Percentiles rank a stretch among this genome's conserved stretches.
Conservation (phyloP, 345 rosid species). For the Cardiospermum halicacabum region DNA sequence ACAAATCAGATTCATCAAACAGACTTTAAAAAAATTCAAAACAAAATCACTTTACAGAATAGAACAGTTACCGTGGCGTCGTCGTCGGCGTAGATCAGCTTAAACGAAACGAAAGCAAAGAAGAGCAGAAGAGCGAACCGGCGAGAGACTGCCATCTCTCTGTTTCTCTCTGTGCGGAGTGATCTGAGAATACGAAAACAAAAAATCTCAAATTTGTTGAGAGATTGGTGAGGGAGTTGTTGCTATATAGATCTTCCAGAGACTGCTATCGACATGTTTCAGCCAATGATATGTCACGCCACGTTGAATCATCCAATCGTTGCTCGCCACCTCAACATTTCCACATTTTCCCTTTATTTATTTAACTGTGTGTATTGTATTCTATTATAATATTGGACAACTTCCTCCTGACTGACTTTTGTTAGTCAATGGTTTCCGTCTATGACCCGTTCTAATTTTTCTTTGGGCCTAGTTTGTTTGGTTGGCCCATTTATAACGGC, state of each 20-base stretch:
- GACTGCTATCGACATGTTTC: conserved; percentile 22
- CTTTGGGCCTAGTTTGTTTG: not conserved
- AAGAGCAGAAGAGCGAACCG: conserved; percentile 39
- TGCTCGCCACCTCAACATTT: conserved; percentile 16
- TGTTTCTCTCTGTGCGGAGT: not conserved
- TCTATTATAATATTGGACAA: not conserved
- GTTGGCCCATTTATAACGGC: not conserved
- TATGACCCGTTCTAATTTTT: not conserved
- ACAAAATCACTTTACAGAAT: not conserved
- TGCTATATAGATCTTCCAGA: conserved; percentile 23
- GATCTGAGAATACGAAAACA: not conserved
- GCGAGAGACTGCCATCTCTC: conserved; percentile 35
- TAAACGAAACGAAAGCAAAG: conserved; percentile 40
- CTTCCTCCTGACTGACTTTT: not conserved
- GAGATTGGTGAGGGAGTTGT: not conserved
- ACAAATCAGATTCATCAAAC: not conserved
- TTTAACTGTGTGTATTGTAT: not conserved
- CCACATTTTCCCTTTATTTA: conserved; percentile 4
- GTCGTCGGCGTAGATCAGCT: conserved; percentile 48
- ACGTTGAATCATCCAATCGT: conserved; percentile 24
- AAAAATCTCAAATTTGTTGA: not conserved
- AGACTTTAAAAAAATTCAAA: not conserved
- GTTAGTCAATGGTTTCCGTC: not conserved
- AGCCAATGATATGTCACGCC: conserved; percentile 30
- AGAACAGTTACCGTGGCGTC: conserved; percentile 40